Conservation (phyloP, 768 basidiomycete genomes). For the Auriscalpium orientale region DNA sequence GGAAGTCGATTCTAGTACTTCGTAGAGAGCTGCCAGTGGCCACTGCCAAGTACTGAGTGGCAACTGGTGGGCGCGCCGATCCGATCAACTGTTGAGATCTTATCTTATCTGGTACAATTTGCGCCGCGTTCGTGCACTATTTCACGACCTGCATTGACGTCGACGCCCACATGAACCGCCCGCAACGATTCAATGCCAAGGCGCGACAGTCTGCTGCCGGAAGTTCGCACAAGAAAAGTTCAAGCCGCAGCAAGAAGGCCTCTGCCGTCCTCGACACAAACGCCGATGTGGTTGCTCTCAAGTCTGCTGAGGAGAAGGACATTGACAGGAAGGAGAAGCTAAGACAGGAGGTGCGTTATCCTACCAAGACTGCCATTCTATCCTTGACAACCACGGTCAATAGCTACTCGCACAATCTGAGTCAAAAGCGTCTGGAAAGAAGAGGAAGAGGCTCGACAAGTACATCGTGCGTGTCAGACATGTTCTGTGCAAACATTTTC, state of each 20-base stretch:
- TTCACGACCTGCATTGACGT: no score
- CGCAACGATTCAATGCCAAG: constrained; percentile 49
- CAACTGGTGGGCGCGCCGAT: no score
- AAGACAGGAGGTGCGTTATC: constrained; percentile 23
- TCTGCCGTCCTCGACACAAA: constrained; percentile 13
- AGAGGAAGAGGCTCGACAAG: constrained; percentile 41
- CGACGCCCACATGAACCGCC: constrained; percentile 3
- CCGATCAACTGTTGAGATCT: no score
- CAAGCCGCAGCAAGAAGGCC: constrained; percentile 10
- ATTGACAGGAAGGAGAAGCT: constrained; percentile 19
- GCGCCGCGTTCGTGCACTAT: no score
- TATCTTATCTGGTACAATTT: no score
- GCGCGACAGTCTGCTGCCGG: constrained; percentile 55
- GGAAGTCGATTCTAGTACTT: no score
- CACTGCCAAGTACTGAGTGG: no score
- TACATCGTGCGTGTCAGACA: constrained; percentile 33
- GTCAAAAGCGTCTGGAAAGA: constrained; percentile 36
- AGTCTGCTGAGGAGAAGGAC: constrained; percentile 23
- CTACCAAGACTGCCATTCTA: neutral
- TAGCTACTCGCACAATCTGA: constrained; percentile 17
- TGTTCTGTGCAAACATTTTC: neutral
- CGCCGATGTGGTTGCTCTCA: constrained; percentile 19
- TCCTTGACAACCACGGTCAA: neutral
- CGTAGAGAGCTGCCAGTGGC: no score
- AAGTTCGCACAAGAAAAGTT: constrained; percentile 58